Base-by-base conservation (phyloP, 2,329 filamentous ascomycete species). In the Blastomyces silverae region DNA sequence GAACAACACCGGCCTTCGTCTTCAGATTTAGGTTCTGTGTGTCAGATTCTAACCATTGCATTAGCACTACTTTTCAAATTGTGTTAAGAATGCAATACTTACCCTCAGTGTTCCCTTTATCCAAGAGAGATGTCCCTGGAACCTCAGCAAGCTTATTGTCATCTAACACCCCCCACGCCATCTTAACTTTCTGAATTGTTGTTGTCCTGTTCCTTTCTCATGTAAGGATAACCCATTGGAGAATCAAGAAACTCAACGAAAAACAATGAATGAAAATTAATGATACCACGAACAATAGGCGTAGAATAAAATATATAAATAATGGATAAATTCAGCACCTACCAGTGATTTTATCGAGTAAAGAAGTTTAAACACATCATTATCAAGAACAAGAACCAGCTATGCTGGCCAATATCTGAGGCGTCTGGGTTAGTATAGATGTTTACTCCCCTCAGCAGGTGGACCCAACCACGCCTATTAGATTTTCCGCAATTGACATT, bases 11-110 rank as follows among this genome's bases (percentile, higher is more conserved):
- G 1, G 66, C 65, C 63, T 75, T 72, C 58, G 75, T 76, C 70
- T 79, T 79, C 60, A 79, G 66, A 13, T 71, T 67, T 48, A 69
- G 64, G 22, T 44, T 46, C 22, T 50, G 48, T 17, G 39, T 13
- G 17, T 62, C 55, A 5, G 28, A n/a, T 13, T 31, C 64, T 65
- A 39, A 13, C 46, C n/a, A 22, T 31, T 37, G 7, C 50, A 17
- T 65, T 25, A 62, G 59, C 20, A 56, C 20, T 42, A 5, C 22
- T 50, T 34, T 11, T 39, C 37, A 64, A 13, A 48, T n/a, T 37
- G 28, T 20, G 17, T 10, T 25, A 15, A 42, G 25, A 5, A 42
- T 22, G 28, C 25, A 17, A 11, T 48, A 61, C 42, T 50, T 11
- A 62, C 64, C 42, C 48, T 56, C 25, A 3, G 20, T 37, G 22